These are phyloP conservation scores for Fusarium sp. DNA, from an alignment of 2,329 filamentous ascomycete species.

Conservation along the genomic window DNA sequence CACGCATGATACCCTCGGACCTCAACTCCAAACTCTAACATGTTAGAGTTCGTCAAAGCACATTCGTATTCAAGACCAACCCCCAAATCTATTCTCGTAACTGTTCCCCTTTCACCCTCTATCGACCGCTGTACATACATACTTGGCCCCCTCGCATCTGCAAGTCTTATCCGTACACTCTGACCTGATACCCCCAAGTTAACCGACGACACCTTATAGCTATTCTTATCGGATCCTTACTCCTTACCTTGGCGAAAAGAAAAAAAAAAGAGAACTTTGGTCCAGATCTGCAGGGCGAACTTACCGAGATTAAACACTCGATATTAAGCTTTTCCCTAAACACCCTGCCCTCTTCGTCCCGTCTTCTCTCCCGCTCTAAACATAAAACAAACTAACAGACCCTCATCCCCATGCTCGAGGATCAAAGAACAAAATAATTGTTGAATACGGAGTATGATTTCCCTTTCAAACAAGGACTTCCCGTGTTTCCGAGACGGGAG, in stretches of 20 bases:
- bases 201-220: neutral
- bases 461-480: neutral
- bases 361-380: neutral
- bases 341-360: neutral
- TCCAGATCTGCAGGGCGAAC: neutral
- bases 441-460: neutral
- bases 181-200: neutral
- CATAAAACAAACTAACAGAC: neutral
- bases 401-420: neutral
- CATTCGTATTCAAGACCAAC: neutral
- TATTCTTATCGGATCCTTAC: neutral
- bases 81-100: neutral
- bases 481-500: constrained; percentile 10
- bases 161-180: neutral
- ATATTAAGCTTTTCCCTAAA: neutral
- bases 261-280: neutral
- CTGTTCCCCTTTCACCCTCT: neutral
- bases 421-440: neutral
- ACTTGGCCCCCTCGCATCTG: neutral
- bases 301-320: neutral
- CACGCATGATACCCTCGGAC: neutral
- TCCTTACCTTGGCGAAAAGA: neutral
- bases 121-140: neutral
- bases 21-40: neutral
- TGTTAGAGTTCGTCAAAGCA: neutral